Base-by-base conservation (phyloP, 2,329 filamentous ascomycete genomes). In the Ophiocordyceps polyrhachis-furcata region DNA sequence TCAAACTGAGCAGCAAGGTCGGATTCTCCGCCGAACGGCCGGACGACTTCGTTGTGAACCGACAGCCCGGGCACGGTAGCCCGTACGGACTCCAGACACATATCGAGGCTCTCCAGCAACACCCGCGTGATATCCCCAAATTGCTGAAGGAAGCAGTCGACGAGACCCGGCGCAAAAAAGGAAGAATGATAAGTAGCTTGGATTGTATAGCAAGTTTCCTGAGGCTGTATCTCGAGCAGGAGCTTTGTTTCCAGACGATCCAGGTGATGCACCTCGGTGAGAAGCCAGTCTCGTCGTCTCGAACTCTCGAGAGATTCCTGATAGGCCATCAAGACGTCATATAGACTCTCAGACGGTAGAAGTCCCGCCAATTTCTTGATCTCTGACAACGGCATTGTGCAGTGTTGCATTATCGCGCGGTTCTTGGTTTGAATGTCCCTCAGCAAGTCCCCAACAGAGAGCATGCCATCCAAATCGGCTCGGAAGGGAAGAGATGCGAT, bases 261-360 rank as follows among this genome's bases (percentile, higher is more conserved):
- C 5, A 70, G 59, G 44, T 81, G 76, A 23, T 71, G 68, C 0
- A 74, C 56, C 45, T 86, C 67, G 11, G 54, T 58, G 0, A 89
- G 64, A 2, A 56, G 32, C 3, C 59, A 52, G 1, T 28, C 49
- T 17, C 40, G 44, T 43, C 23, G 49, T 53, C 52, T 52, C 63
- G 55, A 65, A 3, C 40, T 37, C 11, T 51, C 50, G 1, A 81
- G 64, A 0, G 79, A 82, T 55, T 93, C 81, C 53, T 95, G 88
- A 68, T 88, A 95, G 0, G 88, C 79, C 53, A 93, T 80, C 0
- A 94, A 64, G 1, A 79, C 71, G 51, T 93, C 83, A 51, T 89
- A 94, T 0, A 93, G 60, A 1, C 62, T 61, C 37, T 74, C 68
- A 1, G 70, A 65, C 1, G 75, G 66, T 25, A 68, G 62, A 1